Evolutionary conservation across 169 alveolate genomes (phyloP), one percentile per base, ranked within the genome.

Genomic region (Eimeria tenella): DNA sequence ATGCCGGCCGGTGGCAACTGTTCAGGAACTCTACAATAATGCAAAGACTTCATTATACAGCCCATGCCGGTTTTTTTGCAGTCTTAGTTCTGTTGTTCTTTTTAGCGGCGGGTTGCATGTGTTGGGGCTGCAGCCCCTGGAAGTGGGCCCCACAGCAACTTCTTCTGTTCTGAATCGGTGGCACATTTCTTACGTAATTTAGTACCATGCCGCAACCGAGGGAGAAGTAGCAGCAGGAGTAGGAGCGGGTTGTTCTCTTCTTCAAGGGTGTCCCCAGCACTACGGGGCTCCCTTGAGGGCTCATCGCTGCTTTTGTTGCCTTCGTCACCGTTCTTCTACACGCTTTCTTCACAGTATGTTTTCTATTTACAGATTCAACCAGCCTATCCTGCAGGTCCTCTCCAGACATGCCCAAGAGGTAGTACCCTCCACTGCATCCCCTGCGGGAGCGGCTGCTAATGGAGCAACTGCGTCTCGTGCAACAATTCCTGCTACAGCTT

Each of bases 121-220:
- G 4, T 70, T n/a, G 81, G 81, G 81, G 81, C 81, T 70, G 81
- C 81, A 25, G 81, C 81, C 42, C 15, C 53, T 70, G 55, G 21
- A 50, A n/a, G 42, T 70, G 81, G 81, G 81, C 81, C 81, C 81
- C 81, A 70, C 81, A 70, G 55, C 42, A 17, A 31, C 15, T 70
- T 53, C 81, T 25, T 25, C 81, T 17, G 75, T 3, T 70, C n/a
- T 6, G 0, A n/a, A 70, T 15, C 3, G 21, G 53, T 7, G 5
- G 10, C 23, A 70, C 10, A 10, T 25, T 4, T 70, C 42, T 70
- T 23, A 21, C 15, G 11, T 6, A 25, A 25, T 25, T 25, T 70
- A 53, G 23, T 70, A n/a, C 42, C 50, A 31, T 21, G 55, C 31
- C 2, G 81, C 81, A 70, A 8, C 81, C 13, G 55, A 9, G 21